These are phyloP conservation scores for Ramichloridium luteum DNA, from an alignment of 2,329 filamentous ascomycete species.

Conservation along the genomic window DNA sequence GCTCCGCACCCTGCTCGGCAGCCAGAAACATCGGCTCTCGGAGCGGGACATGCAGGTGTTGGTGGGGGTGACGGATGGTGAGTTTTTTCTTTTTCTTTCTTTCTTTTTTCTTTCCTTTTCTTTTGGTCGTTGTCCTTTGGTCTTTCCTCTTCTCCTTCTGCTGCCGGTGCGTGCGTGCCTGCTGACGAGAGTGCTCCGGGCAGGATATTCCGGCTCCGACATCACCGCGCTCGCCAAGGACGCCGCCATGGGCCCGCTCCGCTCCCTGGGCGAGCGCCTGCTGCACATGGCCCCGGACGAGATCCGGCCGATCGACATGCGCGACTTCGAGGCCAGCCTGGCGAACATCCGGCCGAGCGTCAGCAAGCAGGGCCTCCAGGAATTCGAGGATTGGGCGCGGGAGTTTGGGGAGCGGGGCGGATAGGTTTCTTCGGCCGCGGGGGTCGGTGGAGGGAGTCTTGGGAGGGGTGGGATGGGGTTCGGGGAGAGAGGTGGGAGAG, in stretches of 20 bases:
- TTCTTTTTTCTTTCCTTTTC: neutral
- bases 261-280: constrained; percentile 78
- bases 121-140: too few relatives aligned
- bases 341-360: constrained; percentile 81
- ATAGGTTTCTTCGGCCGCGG: constrained; percentile 32
- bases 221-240: constrained; percentile 96
- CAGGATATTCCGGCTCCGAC: constrained; percentile 94
- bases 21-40: constrained; percentile 72
- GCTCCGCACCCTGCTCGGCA: constrained; percentile 63
- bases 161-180: too few relatives aligned
- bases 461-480: neutral
- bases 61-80: constrained; percentile 74
- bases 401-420: constrained; percentile 89
- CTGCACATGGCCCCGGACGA: constrained; percentile 89
- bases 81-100: constrained; percentile 22
- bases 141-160: too few relatives aligned
- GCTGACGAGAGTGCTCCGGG: too few relatives aligned
- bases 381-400: constrained; percentile 88
- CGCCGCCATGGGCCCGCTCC: constrained; percentile 89
- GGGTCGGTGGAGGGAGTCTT: too few relatives aligned
- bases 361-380: constrained; percentile 66
- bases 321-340: constrained; percentile 76
- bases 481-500: too few relatives aligned
- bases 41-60: constrained; percentile 60
- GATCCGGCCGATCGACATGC: constrained; percentile 71